Evolutionary conservation across 495 filamentous ascomycete genomes (phyloP).

Genomic region (Aspergillus haitiensis): DNA sequence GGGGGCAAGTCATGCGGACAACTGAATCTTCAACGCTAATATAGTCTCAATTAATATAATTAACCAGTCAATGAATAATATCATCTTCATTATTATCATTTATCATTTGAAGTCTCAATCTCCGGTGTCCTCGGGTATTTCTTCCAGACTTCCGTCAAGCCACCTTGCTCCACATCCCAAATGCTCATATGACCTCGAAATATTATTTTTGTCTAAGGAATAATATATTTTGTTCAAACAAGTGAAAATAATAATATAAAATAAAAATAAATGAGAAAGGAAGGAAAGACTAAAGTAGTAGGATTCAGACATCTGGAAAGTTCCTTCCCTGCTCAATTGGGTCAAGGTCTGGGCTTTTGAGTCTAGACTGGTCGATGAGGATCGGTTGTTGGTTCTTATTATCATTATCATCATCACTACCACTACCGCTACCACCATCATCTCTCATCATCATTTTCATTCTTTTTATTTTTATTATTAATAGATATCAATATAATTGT

Average conservation of each 20-base stretch:
- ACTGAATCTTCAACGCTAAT: background rate
- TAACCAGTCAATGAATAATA: background rate
- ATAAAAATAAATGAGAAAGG: too few species aligned
- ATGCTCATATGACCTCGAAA: constrained; percentile 1
- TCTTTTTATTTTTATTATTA: too few species aligned
- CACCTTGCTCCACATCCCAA: background rate
- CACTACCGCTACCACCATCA: too few species aligned
- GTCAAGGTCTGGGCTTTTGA: too few species aligned
- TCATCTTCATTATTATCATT: background rate
- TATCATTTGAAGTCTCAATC: background rate
- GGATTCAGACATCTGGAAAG: background rate
- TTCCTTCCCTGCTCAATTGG: background rate
- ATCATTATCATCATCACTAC: background rate
- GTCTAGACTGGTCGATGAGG: constrained; percentile 1
- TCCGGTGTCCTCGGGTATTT: background rate
- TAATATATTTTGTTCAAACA: too few species aligned
- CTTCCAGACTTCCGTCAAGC: background rate
- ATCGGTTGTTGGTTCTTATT: background rate
- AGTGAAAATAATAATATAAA: too few species aligned
- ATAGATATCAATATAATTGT: too few species aligned
- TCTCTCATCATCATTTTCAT: too few species aligned
- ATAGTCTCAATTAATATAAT: background rate
- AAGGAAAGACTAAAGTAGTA: too few species aligned
- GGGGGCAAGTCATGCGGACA: constrained; percentile 3
- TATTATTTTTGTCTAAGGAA: background rate